phyloP scores from a whole-genome alignment of 306 rosid genomes.

The Dryas alaskensis region DNA sequence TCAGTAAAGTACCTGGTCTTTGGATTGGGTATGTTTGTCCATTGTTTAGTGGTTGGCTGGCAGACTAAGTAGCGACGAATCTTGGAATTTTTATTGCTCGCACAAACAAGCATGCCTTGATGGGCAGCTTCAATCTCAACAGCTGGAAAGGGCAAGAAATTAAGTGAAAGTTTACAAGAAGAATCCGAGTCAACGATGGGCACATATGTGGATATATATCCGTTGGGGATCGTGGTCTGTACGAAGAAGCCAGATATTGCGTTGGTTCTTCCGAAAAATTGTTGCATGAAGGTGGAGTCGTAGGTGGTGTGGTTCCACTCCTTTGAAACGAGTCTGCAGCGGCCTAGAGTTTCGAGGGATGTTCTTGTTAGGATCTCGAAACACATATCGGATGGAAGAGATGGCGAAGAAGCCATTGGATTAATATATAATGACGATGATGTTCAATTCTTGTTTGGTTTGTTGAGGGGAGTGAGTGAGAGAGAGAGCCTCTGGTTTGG shows the following conservation, averaged over 20 bases:
- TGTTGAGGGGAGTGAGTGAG: no score
- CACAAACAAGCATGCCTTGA: background rate
- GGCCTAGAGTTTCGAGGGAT: background rate
- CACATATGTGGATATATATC: background rate
- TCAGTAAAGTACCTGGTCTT: background rate
- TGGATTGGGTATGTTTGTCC: background rate
- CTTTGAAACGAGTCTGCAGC: conserved; percentile 6
- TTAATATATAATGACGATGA: no score
- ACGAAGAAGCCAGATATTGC: background rate
- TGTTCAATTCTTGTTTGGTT: no score
- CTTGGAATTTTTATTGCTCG: background rate
- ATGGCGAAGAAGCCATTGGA: conserved; percentile 15
- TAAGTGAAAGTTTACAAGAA: background rate
- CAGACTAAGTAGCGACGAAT: background rate
- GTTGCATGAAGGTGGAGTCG: background rate
- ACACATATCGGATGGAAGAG: background rate
- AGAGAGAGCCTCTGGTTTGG: no score
- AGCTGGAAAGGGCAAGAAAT: background rate
- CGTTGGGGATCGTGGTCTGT: background rate
- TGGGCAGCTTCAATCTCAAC: background rate
- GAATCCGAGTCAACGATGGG: background rate
- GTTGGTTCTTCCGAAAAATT: background rate
- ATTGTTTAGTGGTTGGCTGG: background rate
- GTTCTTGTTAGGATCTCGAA: conserved; percentile 1
- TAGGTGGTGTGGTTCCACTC: background rate